Evolutionary conservation across 2,329 filamentous ascomycete species (phyloP).

Genomic region (Verticillium nonalfalfae): DNA sequence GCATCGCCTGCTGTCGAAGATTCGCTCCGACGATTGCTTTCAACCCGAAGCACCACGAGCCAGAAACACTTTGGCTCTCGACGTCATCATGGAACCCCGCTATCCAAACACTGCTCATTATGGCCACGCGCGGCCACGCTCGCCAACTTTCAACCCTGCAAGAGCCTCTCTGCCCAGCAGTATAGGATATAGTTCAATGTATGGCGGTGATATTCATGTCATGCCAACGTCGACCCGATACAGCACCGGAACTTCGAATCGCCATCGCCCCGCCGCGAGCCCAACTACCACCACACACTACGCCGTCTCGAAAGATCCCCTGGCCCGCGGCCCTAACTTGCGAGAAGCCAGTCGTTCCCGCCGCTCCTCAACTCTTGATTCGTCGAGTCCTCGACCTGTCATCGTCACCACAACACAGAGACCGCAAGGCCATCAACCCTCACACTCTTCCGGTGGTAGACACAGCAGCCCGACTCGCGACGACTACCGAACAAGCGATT

Average conservation of each 20-base stretch:
- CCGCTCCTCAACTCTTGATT: conserved; percentile 46
- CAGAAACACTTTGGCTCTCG: background rate
- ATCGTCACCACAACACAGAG: conserved; percentile 48
- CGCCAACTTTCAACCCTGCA: conserved; percentile 41
- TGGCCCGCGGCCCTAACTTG: conserved; percentile 37
- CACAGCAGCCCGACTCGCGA: conserved; percentile 44
- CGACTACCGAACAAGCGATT: conserved; percentile 45
- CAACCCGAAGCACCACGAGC: background rate
- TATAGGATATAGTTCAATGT: conserved; percentile 42
- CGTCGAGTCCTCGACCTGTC: conserved; percentile 42
- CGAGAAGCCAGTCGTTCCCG: conserved; percentile 42
- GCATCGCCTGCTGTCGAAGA: background rate
- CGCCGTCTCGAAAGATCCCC: conserved; percentile 46
- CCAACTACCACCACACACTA: conserved; percentile 45
- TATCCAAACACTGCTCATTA: conserved; percentile 11
- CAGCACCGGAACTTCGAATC: conserved; percentile 7
- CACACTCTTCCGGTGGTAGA: conserved; percentile 25
- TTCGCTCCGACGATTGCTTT: background rate
- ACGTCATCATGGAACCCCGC: conserved; percentile 12
- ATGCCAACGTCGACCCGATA: conserved; percentile 36
- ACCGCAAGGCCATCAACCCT: conserved; percentile 30
- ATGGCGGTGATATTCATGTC: conserved; percentile 48
- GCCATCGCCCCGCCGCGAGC: conserved; percentile 17
- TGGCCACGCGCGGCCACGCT: conserved; percentile 20
- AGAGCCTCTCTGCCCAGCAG: conserved; percentile 47